Evolutionary conservation across 116 monocot species (phyloP).

Genomic region (Papilionanthe hybrid): DNA sequence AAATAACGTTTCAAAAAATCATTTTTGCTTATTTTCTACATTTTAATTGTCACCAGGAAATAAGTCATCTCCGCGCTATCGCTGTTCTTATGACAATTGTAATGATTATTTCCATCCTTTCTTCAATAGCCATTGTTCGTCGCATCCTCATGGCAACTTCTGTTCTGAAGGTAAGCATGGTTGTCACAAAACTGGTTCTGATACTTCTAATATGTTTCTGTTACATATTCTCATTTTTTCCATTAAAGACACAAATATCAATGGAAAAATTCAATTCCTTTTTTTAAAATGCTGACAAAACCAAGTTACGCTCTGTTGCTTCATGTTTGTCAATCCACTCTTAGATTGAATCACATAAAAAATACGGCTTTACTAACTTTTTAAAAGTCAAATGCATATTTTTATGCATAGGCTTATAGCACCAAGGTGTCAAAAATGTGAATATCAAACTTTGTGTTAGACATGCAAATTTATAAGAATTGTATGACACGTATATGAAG

Average conservation of each 20-base stretch:
- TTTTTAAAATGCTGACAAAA: not conserved
- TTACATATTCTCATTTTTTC: not conserved
- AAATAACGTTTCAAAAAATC: not conserved
- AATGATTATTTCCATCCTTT: conserved; percentile 78
- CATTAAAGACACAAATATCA: not conserved
- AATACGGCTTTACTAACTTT: too few relatives aligned
- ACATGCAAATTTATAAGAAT: too few relatives aligned
- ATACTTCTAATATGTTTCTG: not conserved
- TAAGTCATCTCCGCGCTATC: conserved; percentile 76
- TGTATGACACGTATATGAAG: too few relatives aligned
- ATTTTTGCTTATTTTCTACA: conserved; percentile 14
- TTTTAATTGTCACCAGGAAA: conserved; percentile 47
- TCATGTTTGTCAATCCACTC: not conserved
- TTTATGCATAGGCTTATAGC: too few relatives aligned
- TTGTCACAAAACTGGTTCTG: not conserved
- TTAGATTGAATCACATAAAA: not conserved
- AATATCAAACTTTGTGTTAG: too few relatives aligned
- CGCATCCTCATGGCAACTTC: conserved; percentile 97
- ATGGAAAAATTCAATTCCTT: not conserved
- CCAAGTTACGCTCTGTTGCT: not conserved
- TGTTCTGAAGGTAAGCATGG: conserved; percentile 71
- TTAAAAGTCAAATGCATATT: too few relatives aligned
- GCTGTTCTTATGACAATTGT: conserved; percentile 95
- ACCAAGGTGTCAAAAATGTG: too few relatives aligned
- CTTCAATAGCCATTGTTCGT: conserved; percentile 85